Base-by-base conservation (phyloP, 1,284 basidiomycete genomes). In the Ustilago tritici region DNA sequence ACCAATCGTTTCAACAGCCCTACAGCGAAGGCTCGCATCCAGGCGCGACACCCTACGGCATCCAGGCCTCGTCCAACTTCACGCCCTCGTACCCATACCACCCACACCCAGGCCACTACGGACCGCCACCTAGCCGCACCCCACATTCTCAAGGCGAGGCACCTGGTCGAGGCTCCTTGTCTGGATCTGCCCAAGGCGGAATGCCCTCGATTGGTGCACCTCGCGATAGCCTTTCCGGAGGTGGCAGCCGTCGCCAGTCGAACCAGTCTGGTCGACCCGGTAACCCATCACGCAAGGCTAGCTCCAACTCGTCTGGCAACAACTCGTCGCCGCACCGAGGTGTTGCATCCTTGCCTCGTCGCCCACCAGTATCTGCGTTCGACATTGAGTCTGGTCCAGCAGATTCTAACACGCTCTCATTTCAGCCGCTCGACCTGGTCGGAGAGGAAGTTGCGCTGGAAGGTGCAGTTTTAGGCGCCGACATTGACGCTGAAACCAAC, bases 301-400 rank as follows among this genome's bases (percentile, higher is more conserved):
- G 61, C 55, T 73, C 70, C 61, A 67, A 65, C 46, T 64, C 70
- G 5, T 65, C 70, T 23, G 65, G 65, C 46, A 59, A 64, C 17
- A 54, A 36, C 5, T 53, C 65, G 19, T 72, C 65, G 35, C 65
- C 70, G 1, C 65, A 57, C 17, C 61, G 61, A 12, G 62, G 35
- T 7, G 15, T 56, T 19, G 53, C 65, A 10, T n/a, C 61, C 5
- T 19, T 61, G 50, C 61, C 70, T 4, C 61, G 55, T 31, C 70
- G 70, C 7, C 65, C 58, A n/a, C 9, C 65, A 6, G 49, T 52
- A 9, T 32, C 36, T 9, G 10, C 56, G 14, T 38, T 31, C 17
- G 70, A 62, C 3, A n/a, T 53, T 12, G 41, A 38, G 17, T 28
- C 31, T 14, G 52, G 28, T n/a, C 23, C 35, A 32, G 38, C 19